These are phyloP conservation scores for Datisca glomerata DNA, from an alignment of 306 rosid species.

Conservation along the genomic window DNA sequence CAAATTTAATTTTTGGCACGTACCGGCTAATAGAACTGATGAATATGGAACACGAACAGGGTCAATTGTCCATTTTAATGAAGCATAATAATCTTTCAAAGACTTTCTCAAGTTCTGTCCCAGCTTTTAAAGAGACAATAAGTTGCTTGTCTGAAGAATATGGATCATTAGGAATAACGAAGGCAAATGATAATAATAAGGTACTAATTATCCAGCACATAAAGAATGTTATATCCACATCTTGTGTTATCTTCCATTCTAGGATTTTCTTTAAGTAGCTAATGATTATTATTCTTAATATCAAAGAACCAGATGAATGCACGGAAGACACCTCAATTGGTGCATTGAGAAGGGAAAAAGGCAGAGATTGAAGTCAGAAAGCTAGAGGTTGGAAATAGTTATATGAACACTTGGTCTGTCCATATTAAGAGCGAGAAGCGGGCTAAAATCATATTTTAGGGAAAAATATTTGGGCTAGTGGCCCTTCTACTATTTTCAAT, in stretches of 20 bases:
- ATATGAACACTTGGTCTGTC: slow-evolving; percentile 41
- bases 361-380: slow-evolving; percentile 47
- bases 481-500: no score
- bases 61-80: slow-evolving; percentile 64
- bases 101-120: slow-evolving; percentile 31
- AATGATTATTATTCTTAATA: no score
- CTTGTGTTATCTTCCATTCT: slow-evolving; percentile 1
- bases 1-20: slow-evolving; percentile 6
- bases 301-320: no score
- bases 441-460: no score
- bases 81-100: slow-evolving; percentile 25
- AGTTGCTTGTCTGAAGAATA: slow-evolving; percentile 32
- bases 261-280: no score
- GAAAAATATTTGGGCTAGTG: no score
- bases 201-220: slow-evolving; percentile 22
- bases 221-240: slow-evolving; percentile 19
- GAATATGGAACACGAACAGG: slow-evolving; percentile 36
- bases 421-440: no score
- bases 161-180: slow-evolving; percentile 19
- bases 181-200: slow-evolving; percentile 16
- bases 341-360: slow-evolving; percentile 73
- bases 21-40: slow-evolving; percentile 17
- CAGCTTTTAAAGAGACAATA: slow-evolving; percentile 35
- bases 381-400: slow-evolving; percentile 52
- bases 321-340: slow-evolving; percentile 54